phyloP scores from a whole-genome alignment of 2,329 filamentous ascomycete species.

The Trichoderma pleuroti region DNA sequence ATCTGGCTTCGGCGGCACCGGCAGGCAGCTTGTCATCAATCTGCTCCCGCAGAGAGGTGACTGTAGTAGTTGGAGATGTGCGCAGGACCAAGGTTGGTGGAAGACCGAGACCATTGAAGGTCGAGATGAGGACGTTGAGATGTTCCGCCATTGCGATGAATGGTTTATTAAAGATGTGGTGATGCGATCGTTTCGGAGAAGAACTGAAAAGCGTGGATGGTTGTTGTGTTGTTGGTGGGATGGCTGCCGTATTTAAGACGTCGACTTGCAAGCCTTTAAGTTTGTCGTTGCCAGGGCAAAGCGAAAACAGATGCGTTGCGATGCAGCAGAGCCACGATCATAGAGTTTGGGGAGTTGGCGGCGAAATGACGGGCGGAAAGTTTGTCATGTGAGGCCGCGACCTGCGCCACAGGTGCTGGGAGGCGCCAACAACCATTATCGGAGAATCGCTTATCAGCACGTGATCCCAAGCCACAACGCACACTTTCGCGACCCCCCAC shows the following conservation, averaged over 20 bases:
- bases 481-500: conserved; percentile 32
- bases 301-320: background rate
- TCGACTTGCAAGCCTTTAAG: background rate
- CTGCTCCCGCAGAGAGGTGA: conserved; percentile 62
- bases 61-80: conserved; percentile 59
- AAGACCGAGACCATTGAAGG: conserved; percentile 76
- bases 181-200: background rate
- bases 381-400: conserved; percentile 1
- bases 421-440: conserved; percentile 23
- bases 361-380: background rate
- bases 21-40: conserved; percentile 61
- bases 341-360: background rate
- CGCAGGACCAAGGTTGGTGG: conserved; percentile 81
- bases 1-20: conserved; percentile 53
- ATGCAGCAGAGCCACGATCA: background rate
- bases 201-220: background rate
- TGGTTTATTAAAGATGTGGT: background rate
- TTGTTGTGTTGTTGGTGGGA: background rate
- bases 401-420: conserved; percentile 12
- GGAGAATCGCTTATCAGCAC: conserved; percentile 32
- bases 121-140: conserved; percentile 80
- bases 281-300: background rate
- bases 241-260: background rate
- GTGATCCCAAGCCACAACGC: conserved; percentile 31
- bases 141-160: conserved; percentile 22